phyloP scores from a whole-genome alignment of 75 land plant species.

The Chamaecyparis obtusa region DNA sequence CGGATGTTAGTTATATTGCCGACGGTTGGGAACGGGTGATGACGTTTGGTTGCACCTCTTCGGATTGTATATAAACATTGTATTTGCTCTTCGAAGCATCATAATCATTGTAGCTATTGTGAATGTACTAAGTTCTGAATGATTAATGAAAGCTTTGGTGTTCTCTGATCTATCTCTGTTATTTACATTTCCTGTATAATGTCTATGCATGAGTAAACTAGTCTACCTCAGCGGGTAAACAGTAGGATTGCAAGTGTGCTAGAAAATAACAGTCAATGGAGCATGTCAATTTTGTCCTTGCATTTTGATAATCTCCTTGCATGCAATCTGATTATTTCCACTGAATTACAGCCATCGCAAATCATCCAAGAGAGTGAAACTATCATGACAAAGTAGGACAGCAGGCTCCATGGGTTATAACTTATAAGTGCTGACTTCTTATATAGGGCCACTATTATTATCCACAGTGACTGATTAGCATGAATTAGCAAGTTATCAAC shows the following conservation, averaged over 20 bases:
- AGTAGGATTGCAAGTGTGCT: slow-evolving; percentile 1
- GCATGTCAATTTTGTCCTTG: neutral
- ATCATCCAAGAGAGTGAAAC: neutral
- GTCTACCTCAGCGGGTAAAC: too few species aligned
- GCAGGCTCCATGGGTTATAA: neutral
- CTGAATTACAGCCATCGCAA: slow-evolving; percentile 4
- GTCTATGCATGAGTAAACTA: too few species aligned
- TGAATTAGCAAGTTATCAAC: slow-evolving; percentile 9
- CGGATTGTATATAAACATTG: too few species aligned
- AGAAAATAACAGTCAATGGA: neutral
- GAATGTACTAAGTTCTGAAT: too few species aligned
- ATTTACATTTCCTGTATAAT: too few species aligned
- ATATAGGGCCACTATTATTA: neutral
- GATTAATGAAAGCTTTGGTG: too few species aligned
- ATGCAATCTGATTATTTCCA: neutral
- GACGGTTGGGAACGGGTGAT: too few species aligned
- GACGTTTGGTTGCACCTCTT: too few species aligned
- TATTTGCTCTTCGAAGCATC: too few species aligned
- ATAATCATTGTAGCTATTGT: too few species aligned
- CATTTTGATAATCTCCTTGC: neutral
- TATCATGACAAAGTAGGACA: neutral
- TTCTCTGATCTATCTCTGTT: too few species aligned
- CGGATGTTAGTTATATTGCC: too few species aligned
- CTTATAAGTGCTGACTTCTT: neutral
- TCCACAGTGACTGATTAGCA: neutral